Conservation (phyloP, 345 rosid species). For the Lepidium africanum region DNA sequence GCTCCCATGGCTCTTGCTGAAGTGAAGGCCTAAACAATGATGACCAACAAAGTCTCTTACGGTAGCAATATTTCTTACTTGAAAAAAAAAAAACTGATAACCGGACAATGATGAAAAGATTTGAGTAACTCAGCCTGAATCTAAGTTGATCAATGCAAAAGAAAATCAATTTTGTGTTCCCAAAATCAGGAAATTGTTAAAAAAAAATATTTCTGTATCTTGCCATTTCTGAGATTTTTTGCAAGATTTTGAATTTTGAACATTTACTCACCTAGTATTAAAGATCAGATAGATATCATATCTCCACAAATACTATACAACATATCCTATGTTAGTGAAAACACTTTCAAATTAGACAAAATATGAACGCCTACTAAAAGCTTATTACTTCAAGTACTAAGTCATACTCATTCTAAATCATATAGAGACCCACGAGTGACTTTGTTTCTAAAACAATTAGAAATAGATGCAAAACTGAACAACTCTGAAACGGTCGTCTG, state of each 20-base stretch:
- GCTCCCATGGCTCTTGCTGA: slow-evolving; percentile 27
- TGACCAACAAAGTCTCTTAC: not conserved
- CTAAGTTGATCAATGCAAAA: slow-evolving; percentile 1
- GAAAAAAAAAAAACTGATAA: not conserved
- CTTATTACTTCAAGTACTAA: too few species aligned
- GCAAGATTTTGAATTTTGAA: too few species aligned
- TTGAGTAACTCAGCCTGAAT: not conserved
- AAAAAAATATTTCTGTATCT: too few species aligned
- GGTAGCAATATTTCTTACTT: not conserved
- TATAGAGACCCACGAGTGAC: too few species aligned
- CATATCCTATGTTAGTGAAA: too few species aligned
- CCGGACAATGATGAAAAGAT: slow-evolving; percentile 12
- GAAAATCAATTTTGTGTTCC: slow-evolving; percentile 2
- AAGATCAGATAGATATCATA: too few species aligned
- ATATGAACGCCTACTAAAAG: too few species aligned
- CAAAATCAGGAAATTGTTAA: not conserved
- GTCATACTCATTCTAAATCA: too few species aligned
- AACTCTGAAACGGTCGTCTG: not conserved
- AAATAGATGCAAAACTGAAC: not conserved
- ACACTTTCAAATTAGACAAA: too few species aligned
- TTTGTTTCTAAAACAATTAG: not conserved
- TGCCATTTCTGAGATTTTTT: too few species aligned
- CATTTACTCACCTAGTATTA: too few species aligned
- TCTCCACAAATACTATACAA: too few species aligned
- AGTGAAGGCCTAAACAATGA: slow-evolving; percentile 5